Percentiles rank a stretch among this genome's conserved stretches.
phyloP scores from a whole-genome alignment of 768 basidiomycete species.

The Guyanaporus albipodus region DNA sequence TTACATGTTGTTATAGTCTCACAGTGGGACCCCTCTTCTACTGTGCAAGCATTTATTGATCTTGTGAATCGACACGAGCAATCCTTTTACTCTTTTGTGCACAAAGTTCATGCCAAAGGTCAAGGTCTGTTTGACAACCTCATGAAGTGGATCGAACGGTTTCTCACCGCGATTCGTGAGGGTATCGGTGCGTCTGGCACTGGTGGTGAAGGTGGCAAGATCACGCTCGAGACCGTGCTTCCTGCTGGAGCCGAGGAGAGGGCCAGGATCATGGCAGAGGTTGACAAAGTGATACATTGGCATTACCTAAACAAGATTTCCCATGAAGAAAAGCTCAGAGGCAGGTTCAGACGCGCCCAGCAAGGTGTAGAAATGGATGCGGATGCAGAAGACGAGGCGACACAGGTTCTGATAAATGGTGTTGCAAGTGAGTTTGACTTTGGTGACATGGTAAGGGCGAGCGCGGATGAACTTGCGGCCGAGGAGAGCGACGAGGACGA shows the following conservation, averaged over 20 bases:
- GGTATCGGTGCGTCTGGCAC: conserved; percentile 56
- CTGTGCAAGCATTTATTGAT: conserved; percentile 91
- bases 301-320: conserved; percentile 93
- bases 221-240: conserved; percentile 86
- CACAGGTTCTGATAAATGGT: conserved; percentile 72
- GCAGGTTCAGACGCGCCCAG: conserved; percentile 68
- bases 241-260: conserved; percentile 81
- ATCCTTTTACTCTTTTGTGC: conserved; percentile 93
- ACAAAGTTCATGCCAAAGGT: conserved; percentile 98
- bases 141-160: conserved; percentile 96
- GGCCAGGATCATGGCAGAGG: conserved; percentile 71
- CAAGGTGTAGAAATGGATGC: conserved; percentile 42
- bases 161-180: conserved; percentile 85
- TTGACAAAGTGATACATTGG: conserved; percentile 86
- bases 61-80: conserved; percentile 94
- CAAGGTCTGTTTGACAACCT: conserved; percentile 89
- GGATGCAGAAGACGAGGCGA: conserved; percentile 75
- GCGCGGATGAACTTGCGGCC: conserved; percentile 77
- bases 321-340: conserved; percentile 88
- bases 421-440: conserved; percentile 82
- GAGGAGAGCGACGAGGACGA: conserved; percentile 57
- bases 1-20: conserved; percentile 47
- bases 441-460: conserved; percentile 71
- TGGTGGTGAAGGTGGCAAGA: conserved; percentile 17
- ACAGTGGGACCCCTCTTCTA: conserved; percentile 77